Evolutionary conservation across 2,329 filamentous ascomycete genomes (phyloP).

Genomic region (Cytospora paraplurivora): DNA sequence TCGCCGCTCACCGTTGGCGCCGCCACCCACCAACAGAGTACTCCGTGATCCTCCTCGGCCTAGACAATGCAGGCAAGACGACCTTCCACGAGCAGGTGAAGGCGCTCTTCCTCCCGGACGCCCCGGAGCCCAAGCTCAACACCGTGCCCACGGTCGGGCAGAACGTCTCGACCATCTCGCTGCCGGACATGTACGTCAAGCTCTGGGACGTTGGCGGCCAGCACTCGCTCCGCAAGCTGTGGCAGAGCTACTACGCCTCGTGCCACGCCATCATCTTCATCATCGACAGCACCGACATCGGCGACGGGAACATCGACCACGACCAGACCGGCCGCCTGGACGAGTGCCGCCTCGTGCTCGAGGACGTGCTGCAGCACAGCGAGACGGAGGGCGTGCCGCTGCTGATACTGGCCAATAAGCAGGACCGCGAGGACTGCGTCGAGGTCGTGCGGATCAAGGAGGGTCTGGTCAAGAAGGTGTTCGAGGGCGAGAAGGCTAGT

Average conservation of each 20-base stretch:
- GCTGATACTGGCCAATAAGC: conserved; percentile 93
- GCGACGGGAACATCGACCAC: conserved; percentile 70
- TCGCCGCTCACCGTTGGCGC: not conserved
- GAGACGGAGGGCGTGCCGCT: conserved; percentile 91
- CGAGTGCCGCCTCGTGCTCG: conserved; percentile 86
- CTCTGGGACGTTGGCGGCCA: conserved; percentile 98
- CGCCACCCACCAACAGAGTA: conserved; percentile 65
- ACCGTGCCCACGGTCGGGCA: conserved; percentile 97
- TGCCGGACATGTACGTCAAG: conserved; percentile 95
- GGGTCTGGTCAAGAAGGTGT: conserved; percentile 90
- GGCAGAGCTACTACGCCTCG: conserved; percentile 93
- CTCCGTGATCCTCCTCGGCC: conserved; percentile 92
- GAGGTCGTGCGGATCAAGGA: conserved; percentile 98
- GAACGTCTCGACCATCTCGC: conserved; percentile 88
- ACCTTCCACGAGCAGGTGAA: conserved; percentile 98
- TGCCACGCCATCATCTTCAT: conserved; percentile 98
- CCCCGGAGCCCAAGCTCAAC: conserved; percentile 68
- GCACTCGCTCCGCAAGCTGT: conserved; percentile 82
- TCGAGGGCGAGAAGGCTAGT: conserved; percentile 87
- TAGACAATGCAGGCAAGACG: conserved; percentile 98
- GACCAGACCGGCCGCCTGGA: conserved; percentile 66
- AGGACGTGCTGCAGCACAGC: conserved; percentile 83
- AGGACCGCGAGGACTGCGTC: conserved; percentile 95
- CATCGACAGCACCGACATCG: conserved; percentile 91
- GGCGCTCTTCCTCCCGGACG: conserved; percentile 71